Evolutionary conservation across 2,329 filamentous ascomycete genomes (phyloP), one percentile per base, ranked within the genome.

Genomic region (Scopulariopsis brevicaulis): DNA sequence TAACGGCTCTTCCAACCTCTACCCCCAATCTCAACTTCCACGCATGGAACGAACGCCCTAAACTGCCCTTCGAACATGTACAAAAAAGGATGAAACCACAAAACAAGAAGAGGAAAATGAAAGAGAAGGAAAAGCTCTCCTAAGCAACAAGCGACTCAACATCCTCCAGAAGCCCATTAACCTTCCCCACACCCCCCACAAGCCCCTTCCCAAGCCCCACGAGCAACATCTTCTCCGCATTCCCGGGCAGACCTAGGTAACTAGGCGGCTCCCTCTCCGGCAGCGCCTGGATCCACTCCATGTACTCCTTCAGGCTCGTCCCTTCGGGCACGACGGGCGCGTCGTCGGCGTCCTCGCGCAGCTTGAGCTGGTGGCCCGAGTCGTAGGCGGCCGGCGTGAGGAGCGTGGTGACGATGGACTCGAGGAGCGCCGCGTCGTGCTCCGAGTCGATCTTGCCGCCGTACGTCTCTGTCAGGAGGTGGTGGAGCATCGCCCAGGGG

Each of bases 371-470:
- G 77, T 96, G 91, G 59, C 93, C 89, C 54, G 92, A 87, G 59
- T 99, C 94, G 68, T 95, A 99, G 2, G 94, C 94, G 1, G 87
- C 82, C 0, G 92, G 89, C 0, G 90, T 96, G 62, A 99, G 79
- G 70, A 95, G 85, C 35, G 79, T 81, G 51, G 83, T 73, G 54
- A 99, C 93, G 2, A 99, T 81, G 59, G 81, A 74, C 53, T 80
- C 78, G 18, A 99, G 82, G 52, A 85, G 80, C 56, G 76, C 74
- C 71, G 94, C 96, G 73, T 99, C 94, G 50, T 76, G 85, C 62
- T 91, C 87, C 67, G 96, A 84, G 68, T 99, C 94, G 65, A 99
- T 92, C 77, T 99, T 99, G 71, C 94, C 94, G 63, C 94, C 94
- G 68, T 99, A 99, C 62, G 92, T 97, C 73, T 97, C 93, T 1